Conservation (phyloP, 1,284 basidiomycete species). For the Austroboletus niveus region DNA sequence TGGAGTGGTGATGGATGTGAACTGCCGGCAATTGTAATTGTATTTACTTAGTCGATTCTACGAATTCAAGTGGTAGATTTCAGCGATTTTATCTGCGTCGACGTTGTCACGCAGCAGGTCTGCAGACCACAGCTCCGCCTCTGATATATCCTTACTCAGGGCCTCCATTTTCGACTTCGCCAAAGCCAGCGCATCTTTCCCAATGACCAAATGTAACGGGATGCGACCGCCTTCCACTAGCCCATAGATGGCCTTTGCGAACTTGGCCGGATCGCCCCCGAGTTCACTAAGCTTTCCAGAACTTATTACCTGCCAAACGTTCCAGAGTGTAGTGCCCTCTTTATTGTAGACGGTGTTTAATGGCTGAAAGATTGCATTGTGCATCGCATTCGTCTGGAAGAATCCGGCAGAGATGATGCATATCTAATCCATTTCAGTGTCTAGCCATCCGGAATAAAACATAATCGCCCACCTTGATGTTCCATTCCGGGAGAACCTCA, state of each 20-base stretch:
- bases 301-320: neutral
- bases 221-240: constrained; percentile 1
- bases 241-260: too few species aligned
- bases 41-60: too few species aligned
- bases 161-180: too few species aligned
- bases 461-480: constrained; percentile 18
- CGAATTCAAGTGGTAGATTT: too few species aligned
- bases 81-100: too few species aligned
- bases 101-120: too few species aligned
- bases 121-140: too few species aligned
- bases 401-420: constrained; percentile 16
- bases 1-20: constrained; percentile 19
- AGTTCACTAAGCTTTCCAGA: too few species aligned
- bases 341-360: neutral
- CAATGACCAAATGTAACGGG: constrained; percentile 1
- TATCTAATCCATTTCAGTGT: constrained; percentile 2
- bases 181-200: constrained; percentile 5
- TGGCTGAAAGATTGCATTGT: neutral
- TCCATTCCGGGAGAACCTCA: constrained; percentile 22
- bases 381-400: neutral
- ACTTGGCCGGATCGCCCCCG: too few species aligned
- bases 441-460: neutral
- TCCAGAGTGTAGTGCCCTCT: neutral
- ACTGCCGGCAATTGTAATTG: too few species aligned
- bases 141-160: too few species aligned